Evolutionary conservation across 2,329 filamentous ascomycete genomes (phyloP).

Genomic region (Fusarium sp.): DNA sequence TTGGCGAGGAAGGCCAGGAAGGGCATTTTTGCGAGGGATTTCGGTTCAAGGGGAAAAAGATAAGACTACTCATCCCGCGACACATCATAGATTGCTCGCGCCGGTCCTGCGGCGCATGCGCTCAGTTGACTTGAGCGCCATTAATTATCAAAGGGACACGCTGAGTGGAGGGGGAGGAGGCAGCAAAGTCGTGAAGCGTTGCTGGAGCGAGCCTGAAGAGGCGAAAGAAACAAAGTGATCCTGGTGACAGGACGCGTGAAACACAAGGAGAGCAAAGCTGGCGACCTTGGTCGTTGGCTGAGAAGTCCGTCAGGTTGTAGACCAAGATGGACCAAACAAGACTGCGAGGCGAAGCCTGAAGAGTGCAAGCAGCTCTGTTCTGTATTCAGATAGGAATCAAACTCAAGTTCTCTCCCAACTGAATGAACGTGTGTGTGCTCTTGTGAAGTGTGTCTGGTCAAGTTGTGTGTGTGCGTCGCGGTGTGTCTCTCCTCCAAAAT

Average conservation of each 20-base stretch:
- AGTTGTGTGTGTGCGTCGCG: neutral
- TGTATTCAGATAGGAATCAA: slow-evolving; percentile 33
- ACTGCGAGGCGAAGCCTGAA: slow-evolving; percentile 13
- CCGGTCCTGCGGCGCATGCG: slow-evolving; percentile 39
- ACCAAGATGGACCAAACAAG: slow-evolving; percentile 7
- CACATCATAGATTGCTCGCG: slow-evolving; percentile 53
- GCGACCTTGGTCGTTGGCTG: neutral
- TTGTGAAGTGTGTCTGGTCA: neutral
- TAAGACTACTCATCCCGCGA: slow-evolving; percentile 52
- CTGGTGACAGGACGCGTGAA: slow-evolving; percentile 9
- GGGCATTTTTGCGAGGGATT: slow-evolving; percentile 44
- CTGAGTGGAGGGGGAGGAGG: slow-evolving; percentile 30
- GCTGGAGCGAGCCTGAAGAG: slow-evolving; percentile 11
- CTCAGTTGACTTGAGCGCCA: slow-evolving; percentile 39
- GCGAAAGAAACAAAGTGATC: slow-evolving; percentile 16
- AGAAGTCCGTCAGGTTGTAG: neutral
- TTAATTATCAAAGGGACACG: slow-evolving; percentile 45
- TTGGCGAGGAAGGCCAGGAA: slow-evolving; percentile 53
- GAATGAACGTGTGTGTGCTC: neutral
- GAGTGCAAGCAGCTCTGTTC: slow-evolving; percentile 9
- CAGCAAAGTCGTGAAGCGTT: slow-evolving; percentile 22
- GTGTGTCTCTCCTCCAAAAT: slow-evolving; percentile 1
- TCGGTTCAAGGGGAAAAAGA: slow-evolving; percentile 47
- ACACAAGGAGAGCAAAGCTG: slow-evolving; percentile 22
- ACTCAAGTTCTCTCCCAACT: slow-evolving; percentile 27